phyloP scores from a whole-genome alignment of 2,329 filamentous ascomycete species.

The Colletotrichum horii region DNA sequence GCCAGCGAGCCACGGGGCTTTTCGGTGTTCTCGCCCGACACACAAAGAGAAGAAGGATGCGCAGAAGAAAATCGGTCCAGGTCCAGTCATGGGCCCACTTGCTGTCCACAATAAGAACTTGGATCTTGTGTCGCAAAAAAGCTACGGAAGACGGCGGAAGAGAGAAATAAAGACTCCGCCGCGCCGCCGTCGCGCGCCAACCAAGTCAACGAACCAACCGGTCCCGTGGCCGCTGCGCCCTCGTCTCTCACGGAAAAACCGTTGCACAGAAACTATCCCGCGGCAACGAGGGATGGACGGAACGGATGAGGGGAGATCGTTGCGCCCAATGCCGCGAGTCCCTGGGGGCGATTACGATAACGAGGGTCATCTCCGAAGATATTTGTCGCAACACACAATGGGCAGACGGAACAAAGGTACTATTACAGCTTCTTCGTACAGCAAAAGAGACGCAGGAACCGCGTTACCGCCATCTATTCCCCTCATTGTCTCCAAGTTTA shows the following conservation, averaged over 20 bases:
- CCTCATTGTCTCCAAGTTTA: conserved; percentile 12
- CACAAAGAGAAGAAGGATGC: background rate
- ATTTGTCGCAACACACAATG: background rate
- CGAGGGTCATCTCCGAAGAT: conserved; percentile 8
- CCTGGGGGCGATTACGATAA: conserved; percentile 1
- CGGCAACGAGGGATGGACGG: background rate
- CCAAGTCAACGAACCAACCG: background rate
- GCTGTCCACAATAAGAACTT: conserved; percentile 12
- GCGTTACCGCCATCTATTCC: background rate
- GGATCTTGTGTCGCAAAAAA: background rate
- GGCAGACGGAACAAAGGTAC: background rate
- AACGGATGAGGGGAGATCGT: background rate
- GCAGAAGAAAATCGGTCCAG: background rate
- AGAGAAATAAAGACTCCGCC: background rate
- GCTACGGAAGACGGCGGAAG: background rate
- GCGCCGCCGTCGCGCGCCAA: background rate
- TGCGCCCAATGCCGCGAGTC: background rate
- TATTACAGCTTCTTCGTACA: background rate
- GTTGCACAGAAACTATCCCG: background rate
- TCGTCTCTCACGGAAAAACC: background rate
- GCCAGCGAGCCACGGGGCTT: background rate
- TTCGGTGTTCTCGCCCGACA: conserved; percentile 19
- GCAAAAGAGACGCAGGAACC: conserved; percentile 14
- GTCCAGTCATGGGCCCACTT: conserved; percentile 11
- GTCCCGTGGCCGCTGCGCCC: background rate